phyloP scores from a whole-genome alignment of 2,329 filamentous ascomycete species.

The Beauveria pseudobassiana region DNA sequence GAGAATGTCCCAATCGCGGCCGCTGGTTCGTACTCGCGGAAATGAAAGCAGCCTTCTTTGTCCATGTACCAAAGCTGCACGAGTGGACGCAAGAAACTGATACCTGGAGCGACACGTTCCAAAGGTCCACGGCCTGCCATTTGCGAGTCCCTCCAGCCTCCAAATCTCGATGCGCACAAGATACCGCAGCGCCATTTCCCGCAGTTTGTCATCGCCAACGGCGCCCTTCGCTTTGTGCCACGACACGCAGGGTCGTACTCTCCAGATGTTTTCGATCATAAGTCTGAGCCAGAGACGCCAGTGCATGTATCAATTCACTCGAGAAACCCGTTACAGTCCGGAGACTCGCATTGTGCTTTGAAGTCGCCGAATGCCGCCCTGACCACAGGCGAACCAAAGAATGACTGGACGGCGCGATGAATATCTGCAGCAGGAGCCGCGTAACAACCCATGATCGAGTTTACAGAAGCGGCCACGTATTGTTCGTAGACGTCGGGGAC shows the following conservation, averaged over 20 bases:
- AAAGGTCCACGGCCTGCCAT: conserved; percentile 3
- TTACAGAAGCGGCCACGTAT: background rate
- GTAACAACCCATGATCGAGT: background rate
- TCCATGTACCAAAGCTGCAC: conserved; percentile 12
- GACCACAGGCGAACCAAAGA: conserved; percentile 5
- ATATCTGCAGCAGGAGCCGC: background rate
- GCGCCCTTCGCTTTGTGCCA: background rate
- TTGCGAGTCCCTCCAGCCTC: background rate
- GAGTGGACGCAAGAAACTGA: conserved; percentile 4
- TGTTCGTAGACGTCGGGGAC: background rate
- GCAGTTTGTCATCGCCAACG: background rate
- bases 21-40: background rate
- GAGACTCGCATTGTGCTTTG: background rate
- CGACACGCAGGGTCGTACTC: background rate
- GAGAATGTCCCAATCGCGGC: conserved; percentile 16
- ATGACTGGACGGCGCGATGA: background rate
- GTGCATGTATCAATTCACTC: background rate
- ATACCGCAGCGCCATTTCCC: conserved; percentile 13
- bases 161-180: conserved; percentile 3
- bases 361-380: background rate
- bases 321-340: background rate
- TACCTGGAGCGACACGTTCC: background rate
- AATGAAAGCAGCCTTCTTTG: background rate
- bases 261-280: background rate
- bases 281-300: background rate